Evolutionary conservation across 345 rosid genomes (phyloP), one percentile per base, ranked within the genome.

Genomic region (Dovyalis caffra): DNA sequence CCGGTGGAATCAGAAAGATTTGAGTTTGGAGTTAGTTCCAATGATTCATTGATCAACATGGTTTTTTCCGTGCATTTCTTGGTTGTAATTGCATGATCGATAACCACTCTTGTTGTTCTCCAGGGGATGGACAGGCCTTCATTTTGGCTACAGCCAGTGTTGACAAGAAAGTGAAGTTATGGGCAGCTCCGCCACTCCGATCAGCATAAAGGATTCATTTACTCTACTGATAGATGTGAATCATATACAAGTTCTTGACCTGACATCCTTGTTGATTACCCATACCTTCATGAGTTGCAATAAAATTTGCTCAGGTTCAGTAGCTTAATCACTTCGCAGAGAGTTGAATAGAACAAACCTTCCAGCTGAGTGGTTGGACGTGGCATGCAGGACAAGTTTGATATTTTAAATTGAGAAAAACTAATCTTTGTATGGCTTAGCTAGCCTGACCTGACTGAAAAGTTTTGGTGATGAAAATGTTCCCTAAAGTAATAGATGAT

Each of bases 161-260:
- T 43, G 99, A 95, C 90, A 91, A 95, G 85, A 95, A 92, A 81
- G 95, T 95, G 75, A 95, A 91, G 86, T 81, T 95, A 66, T 93
- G 98, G 98, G 90, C 84, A 71, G 89, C 90, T 69, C 96, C 98
- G 31, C 80, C 87, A 28, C 78, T 64, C 51, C 70, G 66, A 45
- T 29, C 82, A 33, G 35, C 76, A 33, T 58, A 70, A 78, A 26
- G 68, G 35, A 35, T 11, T 31, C 23, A 21, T 31, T 20, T 32
- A 33, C 34, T 11, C 34, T 12, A 25, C 62, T 66, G 68, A 29
- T 64, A 51, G 70, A 29, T n/a, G 53, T 6, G 43, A 38, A 31
- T 6, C 21, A 34, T n/a, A 56, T 23, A 2, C 1, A 63, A 34
- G 64, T 71, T 73, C 60, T 43, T 69, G 76, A 66, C 45, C 26